Conservation (phyloP, 371 early-diverging fungal genomes). For the Smittium culicis region DNA sequence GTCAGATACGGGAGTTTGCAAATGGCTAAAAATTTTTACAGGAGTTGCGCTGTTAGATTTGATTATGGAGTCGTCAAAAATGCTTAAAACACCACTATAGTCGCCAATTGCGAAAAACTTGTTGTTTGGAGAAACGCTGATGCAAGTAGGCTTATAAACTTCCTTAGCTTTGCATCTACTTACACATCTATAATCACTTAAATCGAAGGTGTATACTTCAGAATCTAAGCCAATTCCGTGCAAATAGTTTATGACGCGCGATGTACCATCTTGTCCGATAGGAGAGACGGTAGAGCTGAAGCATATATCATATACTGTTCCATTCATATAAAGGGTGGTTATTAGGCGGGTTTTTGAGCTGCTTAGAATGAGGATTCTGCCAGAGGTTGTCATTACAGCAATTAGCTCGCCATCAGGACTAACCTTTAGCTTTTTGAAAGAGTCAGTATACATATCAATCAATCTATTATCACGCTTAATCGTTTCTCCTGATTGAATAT, state of each 20-base stretch:
- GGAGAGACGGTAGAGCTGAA: slow-evolving; percentile 34
- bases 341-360: slow-evolving; percentile 67
- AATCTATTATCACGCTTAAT: slow-evolving; percentile 47
- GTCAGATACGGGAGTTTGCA: slow-evolving; percentile 63
- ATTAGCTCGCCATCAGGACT: slow-evolving; percentile 46
- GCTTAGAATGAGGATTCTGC: slow-evolving; percentile 65
- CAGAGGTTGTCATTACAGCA: slow-evolving; percentile 61
- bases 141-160: slow-evolving; percentile 48
- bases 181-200: slow-evolving; percentile 44
- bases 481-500: slow-evolving; percentile 64
- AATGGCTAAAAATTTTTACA: slow-evolving; percentile 55
- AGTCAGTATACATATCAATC: slow-evolving; percentile 51
- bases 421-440: slow-evolving; percentile 46
- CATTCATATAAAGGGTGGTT: slow-evolving; percentile 72
- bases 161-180: slow-evolving; percentile 72
- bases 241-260: no score
- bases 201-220: slow-evolving; percentile 59
- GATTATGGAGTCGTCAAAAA: slow-evolving; percentile 46
- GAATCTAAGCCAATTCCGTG: slow-evolving; percentile 48
- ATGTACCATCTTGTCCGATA: slow-evolving; percentile 50
- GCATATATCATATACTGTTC: slow-evolving; percentile 43
- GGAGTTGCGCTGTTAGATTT: slow-evolving; percentile 40
- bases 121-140: slow-evolving; percentile 58
- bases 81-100: slow-evolving; percentile 68
- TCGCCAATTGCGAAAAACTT: slow-evolving; percentile 75